Percentiles rank a stretch among this genome's conserved stretches.
Conservation (phyloP, 805 yeast genomes). For the Saccharomycopsis fodiens region DNA sequence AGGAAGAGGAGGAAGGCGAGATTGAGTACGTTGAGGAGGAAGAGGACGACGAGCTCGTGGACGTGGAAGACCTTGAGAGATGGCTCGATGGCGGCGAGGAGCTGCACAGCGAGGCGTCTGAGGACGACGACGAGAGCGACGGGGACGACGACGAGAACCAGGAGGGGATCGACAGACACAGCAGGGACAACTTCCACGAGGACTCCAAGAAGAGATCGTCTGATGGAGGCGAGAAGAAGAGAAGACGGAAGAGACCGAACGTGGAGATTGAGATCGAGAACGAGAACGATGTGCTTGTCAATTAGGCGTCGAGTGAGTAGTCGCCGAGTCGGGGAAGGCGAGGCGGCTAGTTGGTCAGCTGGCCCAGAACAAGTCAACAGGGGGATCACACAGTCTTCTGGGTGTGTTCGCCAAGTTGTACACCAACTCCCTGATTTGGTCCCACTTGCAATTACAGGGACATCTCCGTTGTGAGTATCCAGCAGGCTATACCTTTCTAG, state of each 20-base stretch:
- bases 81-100: conserved; percentile 60
- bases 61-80: conserved; percentile 71
- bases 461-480: too few relatives aligned
- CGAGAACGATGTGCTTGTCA: conserved; percentile 12
- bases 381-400: too few relatives aligned
- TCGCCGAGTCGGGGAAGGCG: too few relatives aligned
- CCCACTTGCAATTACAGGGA: too few relatives aligned
- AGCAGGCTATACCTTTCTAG: too few relatives aligned
- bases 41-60: conserved; percentile 83
- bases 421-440: too few relatives aligned
- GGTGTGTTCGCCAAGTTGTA: too few relatives aligned
- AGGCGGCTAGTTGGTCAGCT: too few relatives aligned
- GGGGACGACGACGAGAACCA: conserved; percentile 12
- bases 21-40: conserved; percentile 87
- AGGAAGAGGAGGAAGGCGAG: conserved; percentile 47
- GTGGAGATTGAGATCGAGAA: conserved; percentile 20
- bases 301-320: too few relatives aligned
- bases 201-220: conserved; percentile 8
- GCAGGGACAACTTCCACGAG: conserved; percentile 14
- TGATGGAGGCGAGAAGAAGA: conserved; percentile 6
- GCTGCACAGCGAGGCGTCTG: conserved; percentile 28
- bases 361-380: too few relatives aligned
- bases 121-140: conserved; percentile 20
- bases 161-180: conserved; percentile 15
- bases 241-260: conserved; percentile 19